These are phyloP conservation scores for Posidonia australis DNA, from an alignment of 106 monocot genomes.

Conservation along the genomic window DNA sequence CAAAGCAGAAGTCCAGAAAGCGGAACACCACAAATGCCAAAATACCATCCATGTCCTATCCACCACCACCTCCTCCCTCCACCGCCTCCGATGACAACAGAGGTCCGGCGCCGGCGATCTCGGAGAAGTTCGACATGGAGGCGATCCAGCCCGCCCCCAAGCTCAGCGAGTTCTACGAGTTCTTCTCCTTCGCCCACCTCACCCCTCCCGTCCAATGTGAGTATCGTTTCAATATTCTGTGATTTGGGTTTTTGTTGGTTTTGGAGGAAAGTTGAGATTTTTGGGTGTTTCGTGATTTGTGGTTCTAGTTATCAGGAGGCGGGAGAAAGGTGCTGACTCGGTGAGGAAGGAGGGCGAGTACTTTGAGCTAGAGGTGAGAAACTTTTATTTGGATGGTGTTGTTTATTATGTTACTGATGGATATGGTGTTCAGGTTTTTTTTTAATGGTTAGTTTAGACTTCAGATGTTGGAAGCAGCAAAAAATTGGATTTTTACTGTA, in stretches of 20 bases:
- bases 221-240: neutral
- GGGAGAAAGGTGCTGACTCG: constrained; percentile 21
- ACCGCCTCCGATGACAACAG: constrained; percentile 6
- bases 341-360: constrained; percentile 59
- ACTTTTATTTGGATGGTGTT: neutral
- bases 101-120: constrained; percentile 51
- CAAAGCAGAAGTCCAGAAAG: constrained; percentile 9
- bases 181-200: constrained; percentile 79
- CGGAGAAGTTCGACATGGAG: constrained; percentile 87
- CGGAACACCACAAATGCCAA: constrained; percentile 15
- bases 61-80: neutral
- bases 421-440: no score
- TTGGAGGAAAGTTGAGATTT: neutral
- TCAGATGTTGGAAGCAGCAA: no score
- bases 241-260: neutral
- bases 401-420: no score
- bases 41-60: constrained; percentile 1
- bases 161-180: constrained; percentile 87
- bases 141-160: constrained; percentile 78
- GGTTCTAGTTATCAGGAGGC: constrained; percentile 53
- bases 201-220: constrained; percentile 64
- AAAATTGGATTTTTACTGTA: no score
- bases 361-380: constrained; percentile 72
- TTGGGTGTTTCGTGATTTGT: neutral
- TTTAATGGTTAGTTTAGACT: no score